Percentiles rank a stretch among this genome's conserved stretches.
Conservation (phyloP, 352 stramenopile species). For the Pythium brachiatum region DNA sequence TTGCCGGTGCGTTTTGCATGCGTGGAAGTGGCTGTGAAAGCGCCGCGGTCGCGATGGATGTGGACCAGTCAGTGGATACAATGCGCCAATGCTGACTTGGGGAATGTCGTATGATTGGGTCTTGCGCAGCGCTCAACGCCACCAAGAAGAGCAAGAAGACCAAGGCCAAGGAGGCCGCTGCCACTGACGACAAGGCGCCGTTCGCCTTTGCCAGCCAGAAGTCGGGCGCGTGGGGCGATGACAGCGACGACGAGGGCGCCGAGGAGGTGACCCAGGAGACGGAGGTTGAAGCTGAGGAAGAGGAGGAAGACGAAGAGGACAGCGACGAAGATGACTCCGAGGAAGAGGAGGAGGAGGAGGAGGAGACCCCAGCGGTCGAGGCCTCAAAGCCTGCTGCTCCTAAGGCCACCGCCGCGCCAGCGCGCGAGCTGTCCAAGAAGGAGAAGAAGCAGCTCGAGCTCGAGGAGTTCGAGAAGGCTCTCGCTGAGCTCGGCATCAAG, state of each 20-base stretch:
- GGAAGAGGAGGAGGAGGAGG: constrained; percentile 49
- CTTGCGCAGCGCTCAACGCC: constrained; percentile 46
- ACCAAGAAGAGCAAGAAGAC: constrained; percentile 75
- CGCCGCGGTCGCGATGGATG: too few relatives aligned
- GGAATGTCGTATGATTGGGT: constrained; percentile 16
- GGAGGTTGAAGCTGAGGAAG: constrained; percentile 26
- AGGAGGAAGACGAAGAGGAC: constrained; percentile 43
- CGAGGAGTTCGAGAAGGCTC: constrained; percentile 66
- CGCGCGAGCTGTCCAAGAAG: constrained; percentile 68
- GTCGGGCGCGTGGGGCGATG: constrained; percentile 64
- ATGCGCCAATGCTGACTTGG: neutral
- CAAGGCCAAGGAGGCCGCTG: constrained; percentile 31
- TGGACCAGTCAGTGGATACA: neutral
- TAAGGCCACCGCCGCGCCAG: constrained; percentile 31
- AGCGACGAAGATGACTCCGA: constrained; percentile 30
- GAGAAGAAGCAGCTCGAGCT: constrained; percentile 79
- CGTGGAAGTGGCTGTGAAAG: neutral
- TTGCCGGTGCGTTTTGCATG: constrained; percentile 20
- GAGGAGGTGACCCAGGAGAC: constrained; percentile 30
- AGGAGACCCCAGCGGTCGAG: constrained; percentile 17
- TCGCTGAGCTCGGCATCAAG: constrained; percentile 67
- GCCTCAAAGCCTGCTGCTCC: constrained; percentile 21
- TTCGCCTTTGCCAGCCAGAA: constrained; percentile 73
- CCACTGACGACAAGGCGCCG: constrained; percentile 43
- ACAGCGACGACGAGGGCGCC: constrained; percentile 73